Base-by-base conservation (phyloP, 1,284 basidiomycete genomes). In the Phellopilus nigrolimitatus region DNA sequence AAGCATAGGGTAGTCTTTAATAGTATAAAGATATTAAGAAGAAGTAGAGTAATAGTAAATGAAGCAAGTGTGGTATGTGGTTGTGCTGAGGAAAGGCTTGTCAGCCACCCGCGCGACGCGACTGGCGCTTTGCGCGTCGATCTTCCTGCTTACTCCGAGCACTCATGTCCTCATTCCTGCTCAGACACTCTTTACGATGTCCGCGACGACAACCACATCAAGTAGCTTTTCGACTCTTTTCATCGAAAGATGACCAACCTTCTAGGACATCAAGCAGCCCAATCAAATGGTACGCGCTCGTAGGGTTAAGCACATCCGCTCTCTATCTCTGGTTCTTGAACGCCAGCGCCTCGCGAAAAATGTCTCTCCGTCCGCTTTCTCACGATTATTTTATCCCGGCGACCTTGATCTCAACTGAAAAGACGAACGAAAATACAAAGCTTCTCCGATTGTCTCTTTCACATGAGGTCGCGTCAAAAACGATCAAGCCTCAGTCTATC, bases 381-480 rank as follows among this genome's bases (percentile, higher is more conserved):
- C 74, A 80, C 1, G 68, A 69, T 6, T 74, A 81, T 55, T 92
- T 90, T 62, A 83, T 79, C 0, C 76, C 78, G 13, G 72, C 80
- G 7, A 79, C 73, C 13, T 68, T 92, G n/a, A 65, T 73, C 22
- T 71, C 75, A 0, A 79, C 72, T 40, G 71, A 76, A 55, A 61
- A 65, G 36, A 73, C 75, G 48, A 75, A 79, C 8, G 66, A 75
- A 37, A 67, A 79, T 57, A 75, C 79, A 10, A 83, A 80, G 56
- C 66, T 91, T 3, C 67, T 91, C 22, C 79, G 78, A 8, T 64
- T 92, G 38, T 66, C 71, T 3, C 62, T 88, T 3, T 78, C 84
- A 1, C 68, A 67, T 0, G 64, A 78, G 45, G 5, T 59, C 68
- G 6, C 61, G 71, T n/a, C 69, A 71, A 19, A 41, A 38, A 46